Evolutionary conservation across 352 stramenopile species (phyloP), one percentile per base, ranked within the genome.

Genomic region (Phytophthora colocasiae): DNA sequence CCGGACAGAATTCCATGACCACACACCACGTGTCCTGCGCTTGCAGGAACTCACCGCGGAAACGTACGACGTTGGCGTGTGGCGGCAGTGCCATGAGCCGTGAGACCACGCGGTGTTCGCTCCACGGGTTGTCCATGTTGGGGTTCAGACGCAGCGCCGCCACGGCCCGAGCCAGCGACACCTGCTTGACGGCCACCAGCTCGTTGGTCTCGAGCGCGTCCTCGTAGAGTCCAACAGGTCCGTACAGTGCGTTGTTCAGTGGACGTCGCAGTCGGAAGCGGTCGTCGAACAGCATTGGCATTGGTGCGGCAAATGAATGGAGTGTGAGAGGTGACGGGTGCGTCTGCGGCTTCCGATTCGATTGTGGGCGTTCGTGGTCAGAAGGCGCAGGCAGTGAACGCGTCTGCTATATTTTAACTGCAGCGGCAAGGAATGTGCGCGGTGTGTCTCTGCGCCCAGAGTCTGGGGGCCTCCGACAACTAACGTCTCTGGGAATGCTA

Each of bases 161-260:
- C 26, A 72, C 58, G 22, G 78, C 78, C 36, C 44, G 39, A 10
- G 40, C 34, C 4, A 87, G 64, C 8, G 65, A 75, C 19, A 81
- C 73, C 36, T 85, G 66, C 57, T 89, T 89, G 69, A 89, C 64
- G 32, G 77, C 80, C 39, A 89, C 80, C 5, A 60, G 66, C 52
- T 75, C 60, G 39, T 74, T 46, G 29, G 44, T 48, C 34, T 14
- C 26, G 4, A 52, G 34, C 6, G 61, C 54, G 60, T 89, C 80
- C 17, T 81, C 48, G 52, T 76, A 89, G 17, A 86, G 63, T 31
- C 71, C 71, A 17, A 86, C 77, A 24, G 69, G 51, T 17, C 77
- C 77, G 46, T 82, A 89, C 19, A 85, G 62, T 14, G 78, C 73
- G 45, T 78, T 51, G 40, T 44, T 58, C n/a, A 72, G 38, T 19